Evolutionary conservation across 75 land plant genomes (phyloP).

Genomic region (Pinus albicaulis): DNA sequence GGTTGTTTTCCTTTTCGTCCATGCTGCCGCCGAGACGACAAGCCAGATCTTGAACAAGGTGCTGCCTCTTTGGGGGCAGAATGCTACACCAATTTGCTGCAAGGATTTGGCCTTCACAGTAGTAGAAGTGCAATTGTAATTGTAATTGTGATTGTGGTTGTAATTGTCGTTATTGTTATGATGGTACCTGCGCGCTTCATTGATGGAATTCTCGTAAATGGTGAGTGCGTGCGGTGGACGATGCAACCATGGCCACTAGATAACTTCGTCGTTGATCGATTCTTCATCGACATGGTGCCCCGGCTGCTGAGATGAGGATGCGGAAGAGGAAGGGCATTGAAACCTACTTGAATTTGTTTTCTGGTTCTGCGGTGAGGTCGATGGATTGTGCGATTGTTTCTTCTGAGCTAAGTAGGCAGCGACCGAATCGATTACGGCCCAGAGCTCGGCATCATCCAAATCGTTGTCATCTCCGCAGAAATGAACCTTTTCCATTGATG

Average conservation of each 20-base stretch:
- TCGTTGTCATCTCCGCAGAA: slow-evolving; percentile 43
- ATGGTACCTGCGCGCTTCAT: not conserved
- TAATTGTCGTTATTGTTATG: not conserved
- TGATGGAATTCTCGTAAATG: not conserved
- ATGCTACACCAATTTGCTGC: not conserved
- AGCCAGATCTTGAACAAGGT: not conserved
- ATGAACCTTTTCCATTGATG: no score
- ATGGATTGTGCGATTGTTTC: slow-evolving; percentile 20
- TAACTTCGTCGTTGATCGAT: slow-evolving; percentile 28
- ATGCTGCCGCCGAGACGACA: not conserved
- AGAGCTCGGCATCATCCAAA: slow-evolving; percentile 73
- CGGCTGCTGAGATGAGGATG: not conserved
- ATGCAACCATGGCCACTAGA: slow-evolving; percentile 22
- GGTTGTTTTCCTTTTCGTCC: not conserved
- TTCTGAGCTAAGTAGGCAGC: slow-evolving; percentile 30
- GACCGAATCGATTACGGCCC: slow-evolving; percentile 84
- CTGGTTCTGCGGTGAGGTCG: slow-evolving; percentile 17
- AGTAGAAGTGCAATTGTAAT: not conserved
- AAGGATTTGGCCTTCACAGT: not conserved
- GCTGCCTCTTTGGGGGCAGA: not conserved
- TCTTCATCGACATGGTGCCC: not conserved
- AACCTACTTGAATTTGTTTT: not conserved
- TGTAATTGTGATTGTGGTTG: not conserved
- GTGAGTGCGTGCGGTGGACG: slow-evolving; percentile 25
- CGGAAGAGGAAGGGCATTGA: not conserved